Evolutionary conservation across 176 grass and related monocot genomes (phyloP).

Genomic region (Bothriochloa decipiens): DNA sequence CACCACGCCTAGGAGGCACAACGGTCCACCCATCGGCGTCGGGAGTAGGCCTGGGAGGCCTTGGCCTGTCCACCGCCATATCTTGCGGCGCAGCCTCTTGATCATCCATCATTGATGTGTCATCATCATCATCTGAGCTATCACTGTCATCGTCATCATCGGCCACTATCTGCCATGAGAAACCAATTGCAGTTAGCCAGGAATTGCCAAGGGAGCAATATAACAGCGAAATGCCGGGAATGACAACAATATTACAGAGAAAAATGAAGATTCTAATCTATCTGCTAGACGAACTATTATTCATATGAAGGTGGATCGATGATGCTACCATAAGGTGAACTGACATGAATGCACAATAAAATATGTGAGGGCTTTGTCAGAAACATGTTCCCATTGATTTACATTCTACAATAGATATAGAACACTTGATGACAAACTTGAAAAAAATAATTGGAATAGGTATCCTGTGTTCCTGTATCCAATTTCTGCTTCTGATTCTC

Average conservation of each 20-base stretch:
- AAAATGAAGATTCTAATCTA: not conserved
- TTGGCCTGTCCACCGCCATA: constrained; percentile 55
- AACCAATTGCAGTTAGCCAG: constrained; percentile 13
- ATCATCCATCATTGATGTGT: constrained; percentile 42
- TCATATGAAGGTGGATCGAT: not conserved
- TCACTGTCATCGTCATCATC: constrained; percentile 46
- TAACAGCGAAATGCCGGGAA: not conserved
- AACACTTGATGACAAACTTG: not conserved
- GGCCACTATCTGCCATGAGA: constrained; percentile 30
- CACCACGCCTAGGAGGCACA: constrained; percentile 60
- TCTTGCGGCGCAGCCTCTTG: constrained; percentile 39
- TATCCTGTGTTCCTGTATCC: not conserved
- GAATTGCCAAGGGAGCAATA: not conserved
- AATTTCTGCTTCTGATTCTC: not conserved
- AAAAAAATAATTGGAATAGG: not conserved
- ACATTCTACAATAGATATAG: not conserved
- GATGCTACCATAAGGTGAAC: not conserved
- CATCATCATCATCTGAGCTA: constrained; percentile 50
- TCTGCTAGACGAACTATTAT: not conserved
- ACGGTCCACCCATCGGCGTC: constrained; percentile 84
- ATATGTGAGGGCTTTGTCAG: not conserved
- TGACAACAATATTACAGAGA: not conserved
- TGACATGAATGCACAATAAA: not conserved
- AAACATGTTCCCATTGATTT: not conserved
- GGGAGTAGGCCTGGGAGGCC: constrained; percentile 41